phyloP scores from a whole-genome alignment of 208 protist species.

The Acanthamoeba royreba region DNA sequence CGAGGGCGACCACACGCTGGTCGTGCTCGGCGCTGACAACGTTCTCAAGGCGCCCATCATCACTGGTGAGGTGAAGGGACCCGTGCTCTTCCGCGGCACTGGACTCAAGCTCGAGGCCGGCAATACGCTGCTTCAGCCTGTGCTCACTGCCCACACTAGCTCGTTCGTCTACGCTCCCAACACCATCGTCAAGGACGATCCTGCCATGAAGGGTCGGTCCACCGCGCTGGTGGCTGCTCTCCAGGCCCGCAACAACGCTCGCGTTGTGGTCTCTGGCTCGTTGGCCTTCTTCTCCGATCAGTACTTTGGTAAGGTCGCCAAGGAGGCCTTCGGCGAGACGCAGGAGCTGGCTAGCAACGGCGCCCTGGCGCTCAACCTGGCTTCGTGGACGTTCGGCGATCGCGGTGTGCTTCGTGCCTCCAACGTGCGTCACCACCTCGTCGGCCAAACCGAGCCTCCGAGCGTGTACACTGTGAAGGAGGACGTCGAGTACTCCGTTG shows the following conservation, averaged over 20 bases:
- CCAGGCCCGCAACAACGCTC: conserved; percentile 79
- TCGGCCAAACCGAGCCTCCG: neutral
- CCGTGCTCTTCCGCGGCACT: conserved; percentile 69
- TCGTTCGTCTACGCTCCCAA: conserved; percentile 55
- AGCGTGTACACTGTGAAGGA: conserved; percentile 64
- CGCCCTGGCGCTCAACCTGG: conserved; percentile 54
- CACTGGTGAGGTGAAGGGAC: neutral
- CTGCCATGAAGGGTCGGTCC: conserved; percentile 10
- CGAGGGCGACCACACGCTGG: conserved; percentile 60
- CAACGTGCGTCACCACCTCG: conserved; percentile 44
- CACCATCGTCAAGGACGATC: neutral
- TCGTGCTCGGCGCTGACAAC: conserved; percentile 55
- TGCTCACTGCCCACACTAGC: conserved; percentile 55
- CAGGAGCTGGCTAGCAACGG: conserved; percentile 25
- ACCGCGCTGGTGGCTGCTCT: conserved; percentile 68
- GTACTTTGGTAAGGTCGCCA: conserved; percentile 17
- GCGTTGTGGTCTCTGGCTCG: conserved; percentile 71
- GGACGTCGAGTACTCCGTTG: conserved; percentile 64
- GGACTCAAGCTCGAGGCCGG: conserved; percentile 52
- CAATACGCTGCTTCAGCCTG: conserved; percentile 53
- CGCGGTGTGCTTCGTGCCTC: conserved; percentile 62
- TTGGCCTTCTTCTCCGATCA: conserved; percentile 71
- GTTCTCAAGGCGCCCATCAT: conserved; percentile 43
- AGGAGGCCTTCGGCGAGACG: neutral
- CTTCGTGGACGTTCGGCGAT: conserved; percentile 70